A percentile compares a stretch with the other conserved stretches of the same genome.
Conservation (phyloP, 1,284 basidiomycete genomes). For the Thelephora terrestris region DNA sequence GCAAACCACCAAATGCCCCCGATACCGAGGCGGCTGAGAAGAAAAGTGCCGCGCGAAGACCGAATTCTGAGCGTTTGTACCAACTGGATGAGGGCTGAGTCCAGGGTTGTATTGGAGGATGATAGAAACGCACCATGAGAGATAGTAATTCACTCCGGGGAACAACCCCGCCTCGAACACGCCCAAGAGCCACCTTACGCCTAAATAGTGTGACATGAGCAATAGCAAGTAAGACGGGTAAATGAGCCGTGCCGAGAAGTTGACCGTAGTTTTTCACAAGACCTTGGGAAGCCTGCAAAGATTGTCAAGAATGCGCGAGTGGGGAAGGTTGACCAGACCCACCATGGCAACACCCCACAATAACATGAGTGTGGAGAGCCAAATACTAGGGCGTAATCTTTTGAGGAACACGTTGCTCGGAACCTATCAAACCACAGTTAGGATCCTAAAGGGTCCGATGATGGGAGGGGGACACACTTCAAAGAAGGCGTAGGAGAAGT, state of each 20-base stretch:
- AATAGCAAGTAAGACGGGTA: constrained; percentile 5
- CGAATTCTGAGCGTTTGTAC: constrained; percentile 56
- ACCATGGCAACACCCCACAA: constrained; percentile 70
- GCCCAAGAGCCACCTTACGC: constrained; percentile 56
- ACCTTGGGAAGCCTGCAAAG: constrained; percentile 52
- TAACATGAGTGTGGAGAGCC: constrained; percentile 55
- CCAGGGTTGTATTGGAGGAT: background rate
- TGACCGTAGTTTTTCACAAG: constrained; percentile 54
- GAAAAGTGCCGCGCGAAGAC: constrained; percentile 55
- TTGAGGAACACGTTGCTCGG: constrained; percentile 66
- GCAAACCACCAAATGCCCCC: constrained; percentile 60
- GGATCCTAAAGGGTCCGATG: background rate
- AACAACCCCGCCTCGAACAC: constrained; percentile 67
- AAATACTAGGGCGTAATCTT: constrained; percentile 55
- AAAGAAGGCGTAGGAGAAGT: constrained; percentile 56
- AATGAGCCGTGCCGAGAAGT: constrained; percentile 39
- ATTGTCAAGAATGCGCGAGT: background rate
- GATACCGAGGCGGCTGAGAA: constrained; percentile 67
- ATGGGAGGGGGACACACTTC: constrained; percentile 29
- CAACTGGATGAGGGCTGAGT: constrained; percentile 15
- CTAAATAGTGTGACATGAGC: constrained; percentile 13
- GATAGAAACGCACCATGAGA: constrained; percentile 44
- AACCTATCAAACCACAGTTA: constrained; percentile 27
- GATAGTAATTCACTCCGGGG: constrained; percentile 56
- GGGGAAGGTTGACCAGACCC: constrained; percentile 2